Percentiles rank a stretch among this genome's conserved stretches.
phyloP scores from a whole-genome alignment of 495 filamentous ascomycete species.

The Trichoderma orchidacearum region DNA sequence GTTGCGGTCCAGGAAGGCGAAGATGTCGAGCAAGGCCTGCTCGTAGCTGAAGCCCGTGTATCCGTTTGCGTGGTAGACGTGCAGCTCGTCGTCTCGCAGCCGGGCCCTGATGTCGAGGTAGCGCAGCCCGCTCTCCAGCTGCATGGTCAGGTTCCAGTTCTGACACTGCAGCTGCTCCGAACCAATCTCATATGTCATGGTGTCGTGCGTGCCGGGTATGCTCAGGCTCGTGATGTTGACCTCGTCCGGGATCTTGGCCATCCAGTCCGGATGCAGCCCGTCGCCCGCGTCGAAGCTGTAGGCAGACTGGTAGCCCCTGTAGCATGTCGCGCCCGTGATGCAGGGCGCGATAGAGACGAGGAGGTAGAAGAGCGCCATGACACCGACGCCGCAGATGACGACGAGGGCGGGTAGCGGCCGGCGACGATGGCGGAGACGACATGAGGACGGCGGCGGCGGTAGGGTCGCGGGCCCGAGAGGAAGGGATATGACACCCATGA shows the following conservation, averaged over 20 bases:
- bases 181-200: slow-evolving; percentile 51
- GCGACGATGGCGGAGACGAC: not conserved
- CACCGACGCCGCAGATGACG: not conserved
- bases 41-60: slow-evolving; percentile 30
- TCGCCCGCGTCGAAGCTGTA: not conserved
- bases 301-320: slow-evolving; percentile 2
- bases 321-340: not conserved
- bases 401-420: not conserved
- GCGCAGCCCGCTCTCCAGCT: slow-evolving; percentile 65
- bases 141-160: slow-evolving; percentile 46
- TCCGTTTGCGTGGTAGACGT: slow-evolving; percentile 51
- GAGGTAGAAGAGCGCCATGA: not conserved
- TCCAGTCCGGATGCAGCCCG: slow-evolving; percentile 35
- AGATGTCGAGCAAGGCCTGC: slow-evolving; percentile 43
- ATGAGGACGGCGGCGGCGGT: not conserved
- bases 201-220: slow-evolving; percentile 78
- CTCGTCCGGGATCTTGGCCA: slow-evolving; percentile 46
- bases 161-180: slow-evolving; percentile 52
- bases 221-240: slow-evolving; percentile 58
- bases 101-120: slow-evolving; percentile 64
- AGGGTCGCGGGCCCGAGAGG: not conserved
- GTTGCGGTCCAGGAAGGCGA: slow-evolving; percentile 32
- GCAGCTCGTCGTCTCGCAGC: slow-evolving; percentile 13
- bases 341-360: slow-evolving; percentile 2
- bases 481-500: not conserved